Conservation (phyloP, 768 basidiomycete species). For the Sarcomyxa edulis region DNA sequence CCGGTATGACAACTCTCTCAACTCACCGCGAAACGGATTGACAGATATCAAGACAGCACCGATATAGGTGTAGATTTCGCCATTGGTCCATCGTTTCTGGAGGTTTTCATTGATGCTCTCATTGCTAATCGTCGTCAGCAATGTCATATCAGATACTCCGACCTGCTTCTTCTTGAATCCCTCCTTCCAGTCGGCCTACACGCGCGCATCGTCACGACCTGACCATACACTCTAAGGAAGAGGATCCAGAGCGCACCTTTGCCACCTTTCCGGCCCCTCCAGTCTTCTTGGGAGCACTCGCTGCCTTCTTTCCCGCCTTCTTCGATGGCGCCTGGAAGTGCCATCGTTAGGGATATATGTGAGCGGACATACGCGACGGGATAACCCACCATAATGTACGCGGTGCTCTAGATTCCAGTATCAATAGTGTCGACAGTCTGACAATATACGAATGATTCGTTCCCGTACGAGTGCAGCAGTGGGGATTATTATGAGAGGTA, state of each 20-base stretch:
- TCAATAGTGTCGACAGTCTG: too few relatives aligned
- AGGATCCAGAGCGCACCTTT: slow-evolving; percentile 59
- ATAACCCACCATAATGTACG: too few relatives aligned
- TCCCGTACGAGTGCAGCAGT: too few relatives aligned
- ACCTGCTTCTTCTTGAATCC: slow-evolving; percentile 99
- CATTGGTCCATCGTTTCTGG: slow-evolving; percentile 92
- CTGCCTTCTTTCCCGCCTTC: slow-evolving; percentile 84
- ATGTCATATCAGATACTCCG: slow-evolving; percentile 98
- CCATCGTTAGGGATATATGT: too few relatives aligned
- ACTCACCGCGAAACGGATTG: slow-evolving; percentile 89
- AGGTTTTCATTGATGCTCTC: slow-evolving; percentile 97
- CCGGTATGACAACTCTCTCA: neutral
- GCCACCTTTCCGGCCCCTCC: slow-evolving; percentile 61
- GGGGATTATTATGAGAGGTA: too few relatives aligned
- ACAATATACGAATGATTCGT: too few relatives aligned
- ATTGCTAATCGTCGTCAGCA: slow-evolving; percentile 94
- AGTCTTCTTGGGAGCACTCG: slow-evolving; percentile 58
- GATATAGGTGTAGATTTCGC: slow-evolving; percentile 98
- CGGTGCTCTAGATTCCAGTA: too few relatives aligned
- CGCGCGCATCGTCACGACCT: neutral
- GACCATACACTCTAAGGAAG: too few relatives aligned
- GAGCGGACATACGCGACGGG: too few relatives aligned
- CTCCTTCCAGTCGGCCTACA: slow-evolving; percentile 97
- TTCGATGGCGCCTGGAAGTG: slow-evolving; percentile 70
- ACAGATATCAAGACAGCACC: slow-evolving; percentile 99